Percentiles rank a stretch among this genome's conserved stretches.
These are phyloP conservation scores for Viola pubescens DNA, from an alignment of 441 rosid genomes.

Conservation along the genomic window DNA sequence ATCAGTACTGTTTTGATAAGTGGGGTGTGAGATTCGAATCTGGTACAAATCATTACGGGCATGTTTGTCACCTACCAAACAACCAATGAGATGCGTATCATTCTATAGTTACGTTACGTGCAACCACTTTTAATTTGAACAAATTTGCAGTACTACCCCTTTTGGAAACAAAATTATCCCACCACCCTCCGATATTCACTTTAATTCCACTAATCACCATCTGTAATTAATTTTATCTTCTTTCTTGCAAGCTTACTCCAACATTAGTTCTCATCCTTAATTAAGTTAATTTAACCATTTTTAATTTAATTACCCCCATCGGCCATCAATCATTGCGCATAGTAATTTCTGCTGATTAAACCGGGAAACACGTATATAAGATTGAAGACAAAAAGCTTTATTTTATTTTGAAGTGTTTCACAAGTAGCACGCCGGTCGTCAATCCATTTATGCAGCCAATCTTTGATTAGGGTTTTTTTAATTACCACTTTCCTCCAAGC, in stretches of 20 bases:
- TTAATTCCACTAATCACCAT: no score
- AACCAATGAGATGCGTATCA: not conserved
- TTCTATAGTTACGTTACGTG: slow-evolving; percentile 18
- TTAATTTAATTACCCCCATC: not conserved
- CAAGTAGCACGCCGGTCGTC: slow-evolving; percentile 38
- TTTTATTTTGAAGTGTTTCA: slow-evolving; percentile 36
- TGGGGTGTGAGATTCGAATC: no score
- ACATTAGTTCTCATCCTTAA: slow-evolving; percentile 11
- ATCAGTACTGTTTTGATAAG: no score
- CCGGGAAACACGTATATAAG: slow-evolving; percentile 17
- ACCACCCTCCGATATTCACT: slow-evolving; percentile 5
- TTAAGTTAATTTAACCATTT: slow-evolving; percentile 5
- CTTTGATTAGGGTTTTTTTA: no score
- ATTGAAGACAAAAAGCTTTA: no score
- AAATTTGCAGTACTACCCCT: slow-evolving; percentile 19
- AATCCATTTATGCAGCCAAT: no score
- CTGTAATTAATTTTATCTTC: not conserved
- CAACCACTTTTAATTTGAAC: slow-evolving; percentile 34
- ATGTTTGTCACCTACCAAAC: no score
- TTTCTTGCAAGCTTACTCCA: not conserved
- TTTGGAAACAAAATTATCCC: slow-evolving; percentile 25
- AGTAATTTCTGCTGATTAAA: not conserved
- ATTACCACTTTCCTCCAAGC: not conserved
- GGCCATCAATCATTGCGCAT: no score
- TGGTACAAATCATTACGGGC: no score